Evolutionary conservation across 75 land plant species (phyloP).

Genomic region (Picea glauca): DNA sequence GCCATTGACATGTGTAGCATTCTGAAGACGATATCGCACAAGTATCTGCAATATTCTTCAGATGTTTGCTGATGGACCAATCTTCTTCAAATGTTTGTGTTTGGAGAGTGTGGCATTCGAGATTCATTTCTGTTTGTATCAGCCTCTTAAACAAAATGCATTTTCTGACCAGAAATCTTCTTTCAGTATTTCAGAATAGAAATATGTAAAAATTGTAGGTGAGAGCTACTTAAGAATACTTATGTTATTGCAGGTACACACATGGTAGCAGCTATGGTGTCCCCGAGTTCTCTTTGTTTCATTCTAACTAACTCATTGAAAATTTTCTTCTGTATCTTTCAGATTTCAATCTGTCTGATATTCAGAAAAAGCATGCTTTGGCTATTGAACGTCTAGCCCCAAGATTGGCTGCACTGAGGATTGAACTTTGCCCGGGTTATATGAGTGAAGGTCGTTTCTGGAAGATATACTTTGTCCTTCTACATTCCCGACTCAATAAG

Average conservation of each 20-base stretch:
- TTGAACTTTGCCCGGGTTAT: slow-evolving; percentile 69
- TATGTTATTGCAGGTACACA: not conserved
- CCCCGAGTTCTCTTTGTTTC: not conserved
- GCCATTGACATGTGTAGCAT: too few relatives aligned
- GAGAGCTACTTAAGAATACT: not conserved
- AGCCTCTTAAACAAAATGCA: not conserved
- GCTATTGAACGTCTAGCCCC: slow-evolving; percentile 69
- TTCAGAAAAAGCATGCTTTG: slow-evolving; percentile 75
- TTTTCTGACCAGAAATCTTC: not conserved
- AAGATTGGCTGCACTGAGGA: slow-evolving; percentile 64
- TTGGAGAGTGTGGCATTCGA: not conserved
- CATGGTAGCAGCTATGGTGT: not conserved
- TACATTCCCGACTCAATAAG: slow-evolving; percentile 73
- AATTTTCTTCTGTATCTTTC: slow-evolving; percentile 1
- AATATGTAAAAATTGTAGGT: not conserved
- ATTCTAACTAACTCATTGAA: not conserved
- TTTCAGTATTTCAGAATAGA: not conserved
- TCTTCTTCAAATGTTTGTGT: too few relatives aligned
- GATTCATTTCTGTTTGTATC: slow-evolving; percentile 1
- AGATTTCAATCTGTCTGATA: slow-evolving; percentile 80
- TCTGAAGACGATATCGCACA: too few relatives aligned
- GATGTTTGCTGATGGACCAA: too few relatives aligned
- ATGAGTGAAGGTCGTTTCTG: slow-evolving; percentile 80
- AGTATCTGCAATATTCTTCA: too few relatives aligned
- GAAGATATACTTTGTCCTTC: slow-evolving; percentile 83